These are phyloP conservation scores for Nigrospora osmanthi DNA, from an alignment of 2,329 filamentous ascomycete genomes.

Conservation along the genomic window DNA sequence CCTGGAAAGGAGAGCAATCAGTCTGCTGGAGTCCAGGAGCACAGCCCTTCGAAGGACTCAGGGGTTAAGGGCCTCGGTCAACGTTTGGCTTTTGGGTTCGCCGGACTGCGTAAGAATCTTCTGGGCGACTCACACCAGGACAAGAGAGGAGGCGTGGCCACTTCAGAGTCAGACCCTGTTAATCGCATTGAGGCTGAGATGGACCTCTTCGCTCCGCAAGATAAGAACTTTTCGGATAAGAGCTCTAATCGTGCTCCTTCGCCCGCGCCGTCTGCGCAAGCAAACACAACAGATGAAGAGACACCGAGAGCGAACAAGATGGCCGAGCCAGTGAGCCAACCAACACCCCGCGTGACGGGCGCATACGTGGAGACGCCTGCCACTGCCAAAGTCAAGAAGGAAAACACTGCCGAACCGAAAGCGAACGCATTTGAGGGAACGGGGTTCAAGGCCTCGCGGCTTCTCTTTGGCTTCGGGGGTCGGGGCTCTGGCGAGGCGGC, in stretches of 20 bases:
- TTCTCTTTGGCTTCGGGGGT: not conserved
- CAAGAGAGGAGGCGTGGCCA: slow-evolving; percentile 37
- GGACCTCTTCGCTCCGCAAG: slow-evolving; percentile 45
- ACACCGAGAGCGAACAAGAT: slow-evolving; percentile 38
- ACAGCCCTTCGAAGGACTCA: slow-evolving; percentile 10
- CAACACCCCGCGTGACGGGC: slow-evolving; percentile 46
- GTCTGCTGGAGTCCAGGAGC: slow-evolving; percentile 10
- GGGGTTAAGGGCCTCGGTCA: slow-evolving; percentile 20
- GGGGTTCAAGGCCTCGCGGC: not conserved
- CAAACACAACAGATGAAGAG: slow-evolving; percentile 26
- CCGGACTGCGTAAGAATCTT: slow-evolving; percentile 30
- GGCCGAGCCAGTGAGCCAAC: slow-evolving; percentile 36
- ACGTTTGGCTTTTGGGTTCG: slow-evolving; percentile 37
- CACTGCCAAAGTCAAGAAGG: slow-evolving; percentile 25
- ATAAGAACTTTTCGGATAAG: slow-evolving; percentile 48
- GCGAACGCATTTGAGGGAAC: slow-evolving; percentile 2
- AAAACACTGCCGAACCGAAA: slow-evolving; percentile 5
- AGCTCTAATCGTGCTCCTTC: slow-evolving; percentile 46
- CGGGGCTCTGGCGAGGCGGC: not conserved
- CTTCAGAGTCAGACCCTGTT: slow-evolving; percentile 46
- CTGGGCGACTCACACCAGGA: slow-evolving; percentile 40
- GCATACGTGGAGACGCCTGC: slow-evolving; percentile 51
- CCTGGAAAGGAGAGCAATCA: slow-evolving; percentile 7
- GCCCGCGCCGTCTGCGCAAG: slow-evolving; percentile 25
- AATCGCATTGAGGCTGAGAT: slow-evolving; percentile 50